Base-by-base conservation (phyloP, 352 stramenopile species). In the Globisporangium camurandrum region DNA sequence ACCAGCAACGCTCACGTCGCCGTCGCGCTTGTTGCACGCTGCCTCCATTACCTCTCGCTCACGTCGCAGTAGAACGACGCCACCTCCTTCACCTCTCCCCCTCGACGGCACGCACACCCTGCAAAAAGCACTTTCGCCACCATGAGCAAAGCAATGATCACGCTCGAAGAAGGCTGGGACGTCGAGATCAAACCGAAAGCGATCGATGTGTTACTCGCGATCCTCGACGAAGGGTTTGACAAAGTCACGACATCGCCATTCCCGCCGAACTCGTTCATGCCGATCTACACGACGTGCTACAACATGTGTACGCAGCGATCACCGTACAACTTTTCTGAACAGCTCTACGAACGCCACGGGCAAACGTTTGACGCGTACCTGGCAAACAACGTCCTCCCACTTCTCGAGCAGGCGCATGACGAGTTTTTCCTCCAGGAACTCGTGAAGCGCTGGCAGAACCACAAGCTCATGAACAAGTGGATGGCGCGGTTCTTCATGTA, bases 391-490 rank as follows among this genome's bases (percentile, higher is more conserved):
- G 91, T 96, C 38, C 75, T 96, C 20, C 93, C 82, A 27, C 76
- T 60, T 47, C 71, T 98, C 11, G 68, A 94, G 57, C 71, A 95
- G 58, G 74, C 92, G 46, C 82, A 93, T 50, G 85, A 96, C 55
- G 84, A 97, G 52, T 96, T 97, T 55, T 91, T 99, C n/a, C 73
- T 99, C 8, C 84, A 91, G 51, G 96, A 99, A 67, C 74, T 99
- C 23, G 92, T 98, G 41, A 86, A 93, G 54, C 93, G 96, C 43
- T 99, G 96, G 96, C 78, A 87, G 37, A 98, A 99, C 71, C 97
- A 99, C 79, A 98, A 98, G 69, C 97, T 99, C 68, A 99, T 99
- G 97, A 99, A 99, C 84, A 98, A 99, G 74, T 99, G 97, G 97
- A 97, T 99, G 80, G 78, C 90, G 46, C 97, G 97, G 58, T 99